Evolutionary conservation across 495 filamentous ascomycete species (phyloP).

Genomic region (Tuber aestivum): DNA sequence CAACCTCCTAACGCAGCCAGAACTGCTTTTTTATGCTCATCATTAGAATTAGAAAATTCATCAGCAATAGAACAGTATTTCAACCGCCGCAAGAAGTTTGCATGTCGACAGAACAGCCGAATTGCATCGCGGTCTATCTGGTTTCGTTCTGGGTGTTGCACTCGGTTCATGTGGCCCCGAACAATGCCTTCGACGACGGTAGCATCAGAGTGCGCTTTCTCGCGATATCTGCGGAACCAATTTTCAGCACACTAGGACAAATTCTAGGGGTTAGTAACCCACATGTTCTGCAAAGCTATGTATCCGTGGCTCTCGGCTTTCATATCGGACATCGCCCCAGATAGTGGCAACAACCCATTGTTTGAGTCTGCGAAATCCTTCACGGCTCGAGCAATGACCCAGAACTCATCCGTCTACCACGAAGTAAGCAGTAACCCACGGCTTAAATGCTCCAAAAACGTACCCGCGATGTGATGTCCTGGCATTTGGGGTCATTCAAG

Average conservation of each 20-base stretch:
- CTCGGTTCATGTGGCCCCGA: slow-evolving; percentile 53
- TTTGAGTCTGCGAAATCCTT: slow-evolving; percentile 60
- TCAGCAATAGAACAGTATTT: slow-evolving; percentile 55
- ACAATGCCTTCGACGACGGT: slow-evolving; percentile 70
- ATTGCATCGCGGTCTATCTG: slow-evolving; percentile 58
- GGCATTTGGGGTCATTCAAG: slow-evolving; percentile 61
- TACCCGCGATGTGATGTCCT: slow-evolving; percentile 45
- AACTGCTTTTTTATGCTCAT: slow-evolving; percentile 23
- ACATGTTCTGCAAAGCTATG: slow-evolving; percentile 78
- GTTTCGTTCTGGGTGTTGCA: slow-evolving; percentile 46
- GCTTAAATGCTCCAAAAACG: slow-evolving; percentile 6
- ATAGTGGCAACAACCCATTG: slow-evolving; percentile 61
- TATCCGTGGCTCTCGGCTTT: slow-evolving; percentile 92
- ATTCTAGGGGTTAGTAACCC: not conserved
- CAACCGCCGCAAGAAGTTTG: slow-evolving; percentile 85
- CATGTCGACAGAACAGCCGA: slow-evolving; percentile 91
- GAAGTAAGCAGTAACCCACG: slow-evolving; percentile 4
- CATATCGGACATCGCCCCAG: slow-evolving; percentile 92
- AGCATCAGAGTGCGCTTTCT: slow-evolving; percentile 73
- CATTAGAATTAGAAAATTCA: slow-evolving; percentile 25
- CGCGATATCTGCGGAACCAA: slow-evolving; percentile 58
- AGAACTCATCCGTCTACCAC: slow-evolving; percentile 57
- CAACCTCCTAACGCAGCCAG: slow-evolving; percentile 22
- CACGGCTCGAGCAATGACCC: slow-evolving; percentile 82
- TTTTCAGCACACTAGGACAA: not conserved